A percentile compares a stretch with the other conserved stretches of the same genome.
phyloP scores from a whole-genome alignment of 1,284 basidiomycete genomes.

The Puccinia coronata region DNA sequence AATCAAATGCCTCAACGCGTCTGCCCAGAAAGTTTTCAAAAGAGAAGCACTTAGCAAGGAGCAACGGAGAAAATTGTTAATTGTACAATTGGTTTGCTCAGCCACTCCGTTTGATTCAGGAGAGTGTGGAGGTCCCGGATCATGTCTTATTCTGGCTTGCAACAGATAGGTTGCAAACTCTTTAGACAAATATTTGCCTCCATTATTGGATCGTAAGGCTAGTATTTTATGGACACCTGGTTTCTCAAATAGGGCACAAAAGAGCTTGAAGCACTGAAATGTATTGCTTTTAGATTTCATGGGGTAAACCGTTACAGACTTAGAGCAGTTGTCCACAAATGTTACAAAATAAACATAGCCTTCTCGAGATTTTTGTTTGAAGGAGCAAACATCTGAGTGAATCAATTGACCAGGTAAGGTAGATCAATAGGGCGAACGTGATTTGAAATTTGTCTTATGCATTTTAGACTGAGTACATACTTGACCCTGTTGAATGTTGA shows the following conservation, averaged over 20 bases:
- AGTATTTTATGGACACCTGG: slow-evolving; percentile 49
- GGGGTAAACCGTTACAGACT: background rate
- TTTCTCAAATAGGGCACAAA: slow-evolving; percentile 55
- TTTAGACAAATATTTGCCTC: slow-evolving; percentile 1
- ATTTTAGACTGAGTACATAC: background rate
- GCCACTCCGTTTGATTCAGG: slow-evolving; percentile 16
- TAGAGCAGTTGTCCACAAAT: background rate
- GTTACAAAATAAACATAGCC: background rate
- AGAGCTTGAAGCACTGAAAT: slow-evolving; percentile 56
- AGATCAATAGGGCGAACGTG: background rate
- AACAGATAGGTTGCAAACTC: background rate
- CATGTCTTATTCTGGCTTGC: background rate
- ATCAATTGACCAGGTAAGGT: background rate
- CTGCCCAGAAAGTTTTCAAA: too few relatives aligned
- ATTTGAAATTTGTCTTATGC: background rate
- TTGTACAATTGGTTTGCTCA: too few relatives aligned
- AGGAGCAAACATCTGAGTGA: slow-evolving; percentile 18
- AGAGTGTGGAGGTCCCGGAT: slow-evolving; percentile 6
- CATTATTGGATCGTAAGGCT: background rate
- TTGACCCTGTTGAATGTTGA: background rate
- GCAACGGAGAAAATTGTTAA: too few relatives aligned
- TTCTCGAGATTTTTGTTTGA: background rate
- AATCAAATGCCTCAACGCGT: too few relatives aligned
- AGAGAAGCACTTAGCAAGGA: too few relatives aligned
- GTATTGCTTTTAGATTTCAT: slow-evolving; percentile 12